These are phyloP conservation scores for Xylariaceae sp. DNA, from an alignment of 2,329 filamentous ascomycete genomes.

Conservation along the genomic window DNA sequence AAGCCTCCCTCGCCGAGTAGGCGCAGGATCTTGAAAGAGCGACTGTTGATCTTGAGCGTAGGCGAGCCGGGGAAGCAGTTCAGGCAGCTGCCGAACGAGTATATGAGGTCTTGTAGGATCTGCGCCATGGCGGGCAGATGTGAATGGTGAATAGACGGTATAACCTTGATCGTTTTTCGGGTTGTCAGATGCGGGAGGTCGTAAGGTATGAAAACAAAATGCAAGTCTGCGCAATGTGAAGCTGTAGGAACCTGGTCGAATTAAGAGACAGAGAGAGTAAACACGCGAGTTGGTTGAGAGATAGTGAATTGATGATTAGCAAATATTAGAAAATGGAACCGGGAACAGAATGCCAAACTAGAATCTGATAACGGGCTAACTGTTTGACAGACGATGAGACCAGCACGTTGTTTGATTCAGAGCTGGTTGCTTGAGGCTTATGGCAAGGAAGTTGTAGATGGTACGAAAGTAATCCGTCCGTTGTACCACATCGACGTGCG, in stretches of 20 bases:
- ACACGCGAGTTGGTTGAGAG: not conserved
- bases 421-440: not conserved
- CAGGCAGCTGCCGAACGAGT: slow-evolving; percentile 90
- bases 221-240: slow-evolving; percentile 7
- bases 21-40: slow-evolving; percentile 92
- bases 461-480: not conserved
- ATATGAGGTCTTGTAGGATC: slow-evolving; percentile 81
- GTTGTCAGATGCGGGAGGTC: not conserved
- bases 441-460: not conserved
- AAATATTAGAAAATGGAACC: not conserved
- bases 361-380: not conserved
- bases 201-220: not conserved
- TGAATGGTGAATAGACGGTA: not conserved
- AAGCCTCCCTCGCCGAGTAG: slow-evolving; percentile 96
- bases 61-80: slow-evolving; percentile 94
- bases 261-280: slow-evolving; percentile 3
- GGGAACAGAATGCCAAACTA: not conserved
- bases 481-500: not conserved
- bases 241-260: not conserved
- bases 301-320: not conserved
- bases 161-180: not conserved
- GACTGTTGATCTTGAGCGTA: slow-evolving; percentile 88
- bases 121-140: slow-evolving; percentile 58
- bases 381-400: not conserved
- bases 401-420: not conserved